Evolutionary conservation across 352 stramenopile species (phyloP).

Genomic region (Phytophthora rubi): DNA sequence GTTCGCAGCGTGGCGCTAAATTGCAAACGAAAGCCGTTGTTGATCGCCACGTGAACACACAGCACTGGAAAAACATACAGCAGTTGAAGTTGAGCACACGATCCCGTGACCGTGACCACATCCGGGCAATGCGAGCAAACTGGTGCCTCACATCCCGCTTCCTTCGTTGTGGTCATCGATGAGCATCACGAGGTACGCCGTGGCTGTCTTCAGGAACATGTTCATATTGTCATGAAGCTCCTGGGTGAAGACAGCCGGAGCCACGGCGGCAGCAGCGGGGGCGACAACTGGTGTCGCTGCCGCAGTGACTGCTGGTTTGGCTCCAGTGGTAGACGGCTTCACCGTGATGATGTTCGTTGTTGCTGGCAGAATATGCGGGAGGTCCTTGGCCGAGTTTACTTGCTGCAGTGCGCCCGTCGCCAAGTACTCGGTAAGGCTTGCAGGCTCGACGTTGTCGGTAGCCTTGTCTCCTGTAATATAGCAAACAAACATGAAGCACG

Average conservation of each 20-base stretch:
- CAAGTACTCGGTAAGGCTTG: slow-evolving; percentile 29
- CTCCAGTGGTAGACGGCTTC: not conserved
- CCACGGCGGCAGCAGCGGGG: not conserved
- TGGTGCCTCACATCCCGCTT: slow-evolving; percentile 5
- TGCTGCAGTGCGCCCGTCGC: slow-evolving; percentile 12
- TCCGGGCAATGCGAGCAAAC: not conserved
- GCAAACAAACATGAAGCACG: not conserved
- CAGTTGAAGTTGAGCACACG: slow-evolving; percentile 16
- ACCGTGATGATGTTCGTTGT: not conserved
- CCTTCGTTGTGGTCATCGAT: slow-evolving; percentile 36
- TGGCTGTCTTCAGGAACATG: slow-evolving; percentile 45
- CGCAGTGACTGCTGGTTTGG: not conserved
- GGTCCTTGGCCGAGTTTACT: slow-evolving; percentile 9
- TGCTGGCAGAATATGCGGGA: slow-evolving; percentile 25
- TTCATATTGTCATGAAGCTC: slow-evolving; percentile 39
- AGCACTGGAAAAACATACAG: slow-evolving; percentile 19
- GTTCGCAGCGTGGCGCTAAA: not conserved
- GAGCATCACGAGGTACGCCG: slow-evolving; percentile 40
- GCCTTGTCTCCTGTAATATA: slow-evolving; percentile 24
- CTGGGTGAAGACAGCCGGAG: slow-evolving; percentile 22
- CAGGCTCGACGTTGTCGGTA: slow-evolving; percentile 6
- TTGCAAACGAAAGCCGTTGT: slow-evolving; percentile 5
- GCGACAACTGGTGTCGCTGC: not conserved
- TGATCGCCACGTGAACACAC: not conserved
- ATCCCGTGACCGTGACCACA: not conserved